Percentiles rank a stretch among this genome's conserved stretches.
Conservation (phyloP, 148 eudicot species). For the Dysphania ambrosioides region DNA sequence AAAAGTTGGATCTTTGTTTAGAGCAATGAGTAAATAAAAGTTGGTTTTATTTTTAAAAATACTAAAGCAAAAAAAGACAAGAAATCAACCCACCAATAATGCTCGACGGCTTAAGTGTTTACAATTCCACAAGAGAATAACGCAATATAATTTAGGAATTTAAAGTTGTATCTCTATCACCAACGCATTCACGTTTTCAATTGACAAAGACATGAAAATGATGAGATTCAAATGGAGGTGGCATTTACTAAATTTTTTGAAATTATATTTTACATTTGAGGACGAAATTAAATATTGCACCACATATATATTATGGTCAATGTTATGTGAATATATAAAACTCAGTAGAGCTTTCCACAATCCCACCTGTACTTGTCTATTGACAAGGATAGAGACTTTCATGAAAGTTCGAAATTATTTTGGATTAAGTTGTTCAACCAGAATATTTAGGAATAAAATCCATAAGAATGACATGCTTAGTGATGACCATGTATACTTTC, state of each 20-base stretch:
- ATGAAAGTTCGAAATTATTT: neutral
- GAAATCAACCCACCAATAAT: slow-evolving; percentile 11
- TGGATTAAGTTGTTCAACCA: too few relatives aligned
- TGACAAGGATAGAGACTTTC: neutral
- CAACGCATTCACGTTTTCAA: neutral
- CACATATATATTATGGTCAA: neutral
- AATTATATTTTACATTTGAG: neutral
- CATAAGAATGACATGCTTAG: too few relatives aligned
- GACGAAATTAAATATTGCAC: slow-evolving; percentile 1
- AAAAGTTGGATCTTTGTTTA: slow-evolving; percentile 8
- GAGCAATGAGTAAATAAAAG: neutral
- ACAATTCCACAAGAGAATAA: neutral
- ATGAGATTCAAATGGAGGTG: neutral
- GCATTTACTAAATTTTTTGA: neutral
- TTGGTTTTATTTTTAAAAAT: too few relatives aligned
- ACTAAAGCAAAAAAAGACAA: too few relatives aligned
- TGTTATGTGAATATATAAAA: neutral
- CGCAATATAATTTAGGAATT: slow-evolving; percentile 9
- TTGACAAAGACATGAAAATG: slow-evolving; percentile 11
- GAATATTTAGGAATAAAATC: too few relatives aligned
- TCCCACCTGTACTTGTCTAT: neutral
- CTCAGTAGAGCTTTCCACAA: neutral
- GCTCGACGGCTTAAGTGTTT: neutral
- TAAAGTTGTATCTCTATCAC: neutral
- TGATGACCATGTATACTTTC: too few relatives aligned